Percentiles rank a stretch among this genome's conserved stretches.
Evolutionary conservation across 768 basidiomycete genomes (phyloP).

Genomic region (Tylopilus subfusipes): DNA sequence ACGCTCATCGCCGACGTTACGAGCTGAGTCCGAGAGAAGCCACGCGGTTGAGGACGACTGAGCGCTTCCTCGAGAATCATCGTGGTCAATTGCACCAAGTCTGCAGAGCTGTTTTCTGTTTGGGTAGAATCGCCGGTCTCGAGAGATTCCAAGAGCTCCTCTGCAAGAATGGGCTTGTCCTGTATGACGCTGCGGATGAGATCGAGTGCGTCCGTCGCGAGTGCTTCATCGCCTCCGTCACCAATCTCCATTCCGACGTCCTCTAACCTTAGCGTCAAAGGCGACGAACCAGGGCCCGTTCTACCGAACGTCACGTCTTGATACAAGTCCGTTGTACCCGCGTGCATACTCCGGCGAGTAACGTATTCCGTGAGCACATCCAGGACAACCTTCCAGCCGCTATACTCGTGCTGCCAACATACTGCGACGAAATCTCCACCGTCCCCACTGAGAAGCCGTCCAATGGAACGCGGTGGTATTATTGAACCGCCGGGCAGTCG

Average conservation of each 20-base stretch:
- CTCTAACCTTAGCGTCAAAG: slow-evolving; percentile 50
- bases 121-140: slow-evolving; percentile 42
- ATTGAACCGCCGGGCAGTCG: slow-evolving; percentile 73
- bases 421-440: slow-evolving; percentile 63
- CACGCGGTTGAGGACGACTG: slow-evolving; percentile 45
- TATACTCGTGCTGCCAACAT: slow-evolving; percentile 77
- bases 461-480: slow-evolving; percentile 63
- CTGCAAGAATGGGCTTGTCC: slow-evolving; percentile 61
- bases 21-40: slow-evolving; percentile 52
- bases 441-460: slow-evolving; percentile 70
- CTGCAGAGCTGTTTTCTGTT: slow-evolving; percentile 55
- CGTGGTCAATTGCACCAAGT: slow-evolving; percentile 75
- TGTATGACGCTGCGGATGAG: slow-evolving; percentile 75
- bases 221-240: slow-evolving; percentile 54
- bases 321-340: slow-evolving; percentile 39
- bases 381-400: slow-evolving; percentile 83
- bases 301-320: slow-evolving; percentile 53
- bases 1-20: slow-evolving; percentile 82
- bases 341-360: slow-evolving; percentile 48
- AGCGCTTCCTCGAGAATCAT: slow-evolving; percentile 79
- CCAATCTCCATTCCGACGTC: slow-evolving; percentile 74
- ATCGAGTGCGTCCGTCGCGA: slow-evolving; percentile 73
- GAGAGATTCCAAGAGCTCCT: slow-evolving; percentile 62
- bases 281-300: slow-evolving; percentile 36
- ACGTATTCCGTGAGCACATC: slow-evolving; percentile 79